Conservation (phyloP, 768 basidiomycete genomes). For the Agaricus subrufescens region DNA sequence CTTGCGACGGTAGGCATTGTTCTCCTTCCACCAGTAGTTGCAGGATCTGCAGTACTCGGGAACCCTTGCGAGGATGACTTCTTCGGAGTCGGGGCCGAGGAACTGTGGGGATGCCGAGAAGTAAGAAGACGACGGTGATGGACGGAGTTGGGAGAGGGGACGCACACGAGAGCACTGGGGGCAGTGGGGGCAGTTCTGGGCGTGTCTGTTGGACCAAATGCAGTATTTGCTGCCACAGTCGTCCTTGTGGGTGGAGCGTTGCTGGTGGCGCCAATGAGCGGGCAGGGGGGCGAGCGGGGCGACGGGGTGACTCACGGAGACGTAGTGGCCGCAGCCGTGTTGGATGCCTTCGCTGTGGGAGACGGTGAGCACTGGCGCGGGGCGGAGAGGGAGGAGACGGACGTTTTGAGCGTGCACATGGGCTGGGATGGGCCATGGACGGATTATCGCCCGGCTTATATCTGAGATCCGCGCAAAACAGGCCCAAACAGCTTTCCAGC, state of each 20-base stretch:
- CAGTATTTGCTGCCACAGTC: conserved; percentile 50
- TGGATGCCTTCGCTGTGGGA: conserved; percentile 63
- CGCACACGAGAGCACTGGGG: conserved; percentile 41
- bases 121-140: background rate
- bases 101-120: conserved; percentile 38
- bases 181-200: conserved; percentile 31
- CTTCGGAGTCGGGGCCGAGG: conserved; percentile 63
- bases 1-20: conserved; percentile 36
- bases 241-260: conserved; percentile 41
- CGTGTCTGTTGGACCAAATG: conserved; percentile 29
- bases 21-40: conserved; percentile 52
- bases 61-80: conserved; percentile 49
- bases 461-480: conserved; percentile 9
- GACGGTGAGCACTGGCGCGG: conserved; percentile 14
- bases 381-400: conserved; percentile 14
- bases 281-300: conserved; percentile 7
- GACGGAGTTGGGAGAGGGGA: conserved; percentile 10
- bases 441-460: conserved; percentile 1
- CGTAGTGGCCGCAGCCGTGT: conserved; percentile 79
- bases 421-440: background rate
- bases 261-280: conserved; percentile 29
- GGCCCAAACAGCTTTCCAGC: conserved; percentile 14
- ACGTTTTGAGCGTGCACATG: conserved; percentile 62
- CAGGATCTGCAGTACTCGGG: conserved; percentile 53
- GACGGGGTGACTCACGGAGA: conserved; percentile 41